Evolutionary conservation across 192 early-diverging fungal genomes (phyloP), one percentile per base, ranked within the genome.

Genomic region (Spizellomyces sp.): DNA sequence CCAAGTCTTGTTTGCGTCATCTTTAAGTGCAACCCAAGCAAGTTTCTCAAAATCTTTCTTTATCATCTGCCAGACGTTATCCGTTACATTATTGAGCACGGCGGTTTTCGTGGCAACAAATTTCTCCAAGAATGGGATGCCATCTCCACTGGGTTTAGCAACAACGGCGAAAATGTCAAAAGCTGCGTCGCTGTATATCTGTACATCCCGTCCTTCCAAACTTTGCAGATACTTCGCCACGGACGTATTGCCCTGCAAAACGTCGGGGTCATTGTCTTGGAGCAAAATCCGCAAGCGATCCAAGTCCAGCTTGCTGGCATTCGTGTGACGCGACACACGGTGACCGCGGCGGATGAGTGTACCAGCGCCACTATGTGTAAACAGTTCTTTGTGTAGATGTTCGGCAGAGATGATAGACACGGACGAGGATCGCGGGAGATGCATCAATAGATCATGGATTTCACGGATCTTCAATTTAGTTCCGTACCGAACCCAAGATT

Each of bases 341-440:
- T 98, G 90, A 42, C 96, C 98, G 46, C 98, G 93, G 63, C 96
- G 93, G 52, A 99, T 95, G 58, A 99, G 83, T 6, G 98, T 99
- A 36, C 96, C 96, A 6, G 98, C 92, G n/a, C 98, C 96, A 66
- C 86, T 89, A 79, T 98, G 94, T 45, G 98, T 99, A 68, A 99
- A 99, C 57, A 99, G 83, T 80, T 99, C 98, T 86, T 99, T 99
- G 84, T 98, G 98, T 47, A 99, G 83, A 70, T 99, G 94, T 70
- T 96, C 94, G 57, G 96, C 95, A 55, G 98, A 98, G 73, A 98
- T 99, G 74, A 98, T 99, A 58, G 98, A 96, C 19, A 99, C 98
- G 6, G 98, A 99, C 8, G 96, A 98, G 64, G 93, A 90, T n/a
- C 95, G 91, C 12, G 98, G 98, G 64, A 99, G 87, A 52, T 90